Base-by-base conservation (phyloP, 768 basidiomycete genomes). In the Amanita jacksonii region DNA sequence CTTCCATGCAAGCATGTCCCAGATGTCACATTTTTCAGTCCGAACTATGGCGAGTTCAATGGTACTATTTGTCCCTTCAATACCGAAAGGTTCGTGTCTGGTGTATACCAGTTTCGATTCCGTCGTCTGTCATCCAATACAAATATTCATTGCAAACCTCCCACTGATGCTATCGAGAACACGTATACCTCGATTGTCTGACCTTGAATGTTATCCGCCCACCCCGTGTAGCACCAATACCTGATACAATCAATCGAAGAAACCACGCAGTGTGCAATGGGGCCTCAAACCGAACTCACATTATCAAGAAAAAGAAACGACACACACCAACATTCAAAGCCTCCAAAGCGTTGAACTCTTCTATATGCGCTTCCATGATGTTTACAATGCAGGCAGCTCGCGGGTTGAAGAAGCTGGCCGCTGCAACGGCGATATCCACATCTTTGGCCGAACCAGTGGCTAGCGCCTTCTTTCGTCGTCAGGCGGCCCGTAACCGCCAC, bases 171-270 rank as follows among this genome's bases (percentile, higher is more conserved):
- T n/a, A n/a, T n/a, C n/a, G n/a, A 8, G 24, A 49, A 18, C 25
- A 18, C 22, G 37, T 56, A 8, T 28, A 66, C 66, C 58, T 90
- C 85, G 57, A 89, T 79, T 6, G 77, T 78, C 59, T 86, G 75
- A 4, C 85, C 87, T 4, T 72, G 66, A 42, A 84, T 63, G 65
- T 93, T 94, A 67, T 92, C 91, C 16, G 89, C 86, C 80, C 86
- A 87, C 13, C 91, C 92, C 32, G 79, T 86, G 54, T 84, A 97
- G n/a, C n/a, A n/a, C n/a, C n/a, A n/a, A 65, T 93, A 94, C 25
- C 76, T 69, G 51, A 90, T 59, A 23, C 67, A 66, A 16, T 59
- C 64, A 46, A 80, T 67, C 0, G 73, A 60, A 42, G 61, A 60
- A 0, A 85, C 57, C 50, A 86, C 85, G 0, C 53, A 60, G 13